Percentiles rank a stretch among this genome's conserved stretches.
Conservation (phyloP, 345 rosid species). For the Raphanus raphanistrum region DNA sequence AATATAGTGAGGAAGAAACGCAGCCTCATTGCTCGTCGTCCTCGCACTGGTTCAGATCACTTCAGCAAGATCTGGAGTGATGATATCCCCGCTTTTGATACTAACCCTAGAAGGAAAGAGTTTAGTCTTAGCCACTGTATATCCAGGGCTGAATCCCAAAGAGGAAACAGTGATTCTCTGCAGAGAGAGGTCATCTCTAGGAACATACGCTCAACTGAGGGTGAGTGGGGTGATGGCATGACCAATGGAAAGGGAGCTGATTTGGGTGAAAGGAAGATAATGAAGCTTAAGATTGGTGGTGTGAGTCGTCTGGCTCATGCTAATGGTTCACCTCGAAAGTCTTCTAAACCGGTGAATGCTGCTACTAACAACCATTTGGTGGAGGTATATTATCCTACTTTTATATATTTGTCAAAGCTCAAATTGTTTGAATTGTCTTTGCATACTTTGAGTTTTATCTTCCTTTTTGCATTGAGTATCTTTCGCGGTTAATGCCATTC, state of each 20-base stretch:
- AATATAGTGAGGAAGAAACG: constrained; percentile 70
- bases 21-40: constrained; percentile 60
- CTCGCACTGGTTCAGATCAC: constrained; percentile 59
- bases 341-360: constrained; percentile 39
- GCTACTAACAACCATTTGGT: constrained; percentile 46
- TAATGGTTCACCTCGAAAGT: constrained; percentile 54
- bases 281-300: constrained; percentile 66
- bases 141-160: constrained; percentile 47
- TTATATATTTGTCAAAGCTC: background rate
- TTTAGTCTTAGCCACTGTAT: constrained; percentile 67
- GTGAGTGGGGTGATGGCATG: constrained; percentile 26
- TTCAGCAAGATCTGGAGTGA: constrained; percentile 64
- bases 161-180: constrained; percentile 44
- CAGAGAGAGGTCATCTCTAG: constrained; percentile 38
- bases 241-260: constrained; percentile 45
- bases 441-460: background rate
- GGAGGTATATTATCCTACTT: constrained; percentile 39
- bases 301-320: constrained; percentile 54
- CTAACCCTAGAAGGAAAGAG: constrained; percentile 60
- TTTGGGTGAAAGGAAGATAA: constrained; percentile 59
- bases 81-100: constrained; percentile 54
- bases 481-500: background rate
- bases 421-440: background rate
- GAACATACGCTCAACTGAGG: constrained; percentile 40
- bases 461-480: constrained; percentile 15